Evolutionary conservation across 2,329 filamentous ascomycete species (phyloP), one percentile per base, ranked within the genome.

Genomic region (Samsoniella hepiali): DNA sequence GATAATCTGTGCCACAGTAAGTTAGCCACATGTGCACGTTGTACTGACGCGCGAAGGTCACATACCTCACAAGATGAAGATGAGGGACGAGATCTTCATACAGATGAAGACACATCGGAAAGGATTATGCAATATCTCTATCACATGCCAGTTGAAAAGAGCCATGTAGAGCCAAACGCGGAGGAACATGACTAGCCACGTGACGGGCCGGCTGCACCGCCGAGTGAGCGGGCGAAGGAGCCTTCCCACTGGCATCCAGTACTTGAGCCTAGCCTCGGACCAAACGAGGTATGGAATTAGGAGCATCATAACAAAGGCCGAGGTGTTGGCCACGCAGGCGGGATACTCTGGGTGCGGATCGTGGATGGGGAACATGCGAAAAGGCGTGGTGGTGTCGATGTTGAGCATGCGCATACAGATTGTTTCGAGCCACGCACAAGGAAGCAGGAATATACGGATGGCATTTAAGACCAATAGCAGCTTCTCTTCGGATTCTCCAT

Each of bases 151-250:
- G 10, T 44, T 44, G 27, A 56, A 56, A 17, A 7, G 31, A 31
- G 53, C 53, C 53, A 56, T 42, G 53, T 44, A 56, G 36, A 56
- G 36, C 53, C 53, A 56, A 36, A 56, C 36, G 38, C 53, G 53
- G 15, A 31, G 1, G 38, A 44, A 56, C 53, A 56, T 56, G 53
- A 56, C 10, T 10, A 56, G 5, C 3, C 10, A 44, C 17, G n/a
- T 11, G 38, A 17, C 53, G 13, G 5, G 38, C 2, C 36, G 36
- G 36, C 36, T 17, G 53, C 53, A 44, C 6, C 36, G 53, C 17
- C 15, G 53, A 1, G 53, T 44, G 22, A 56, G 17, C 36, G 36
- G 36, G 17, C 53, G 53, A 31, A 56, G 53, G 36, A 44, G 17
- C 22, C 36, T 3, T 44, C n/a, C n/a, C 9, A 32, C 36, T 10